phyloP scores from a whole-genome alignment of 164 flowering plant species.

The Vitis labrusca region DNA sequence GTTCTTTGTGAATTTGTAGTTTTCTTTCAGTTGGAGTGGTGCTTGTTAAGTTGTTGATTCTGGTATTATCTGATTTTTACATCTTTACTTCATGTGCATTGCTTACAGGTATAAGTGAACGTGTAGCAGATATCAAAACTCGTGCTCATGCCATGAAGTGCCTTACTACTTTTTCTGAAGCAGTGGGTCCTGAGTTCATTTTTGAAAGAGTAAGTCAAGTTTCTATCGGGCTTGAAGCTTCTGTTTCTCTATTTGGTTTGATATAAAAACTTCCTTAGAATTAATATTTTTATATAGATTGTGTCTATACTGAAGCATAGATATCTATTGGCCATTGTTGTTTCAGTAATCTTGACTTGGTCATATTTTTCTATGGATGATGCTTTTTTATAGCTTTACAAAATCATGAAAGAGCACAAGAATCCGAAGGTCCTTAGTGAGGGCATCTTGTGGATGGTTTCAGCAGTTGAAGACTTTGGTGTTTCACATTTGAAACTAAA shows the following conservation, averaged over 20 bases:
- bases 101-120: conserved; percentile 73
- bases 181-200: conserved; percentile 95
- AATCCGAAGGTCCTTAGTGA: conserved; percentile 99
- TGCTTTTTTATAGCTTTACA: conserved; percentile 62
- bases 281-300: too few relatives aligned
- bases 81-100: conserved; percentile 1
- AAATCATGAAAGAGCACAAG: conserved; percentile 98
- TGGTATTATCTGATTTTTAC: background rate
- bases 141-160: conserved; percentile 96
- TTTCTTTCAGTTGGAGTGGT: background rate
- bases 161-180: conserved; percentile 87
- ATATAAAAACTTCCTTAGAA: background rate
- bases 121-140: conserved; percentile 97
- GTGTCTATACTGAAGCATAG: background rate
- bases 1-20: background rate
- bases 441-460: conserved; percentile 93
- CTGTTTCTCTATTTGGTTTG: background rate
- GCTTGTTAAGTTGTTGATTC: background rate
- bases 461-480: conserved; percentile 96
- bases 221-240: background rate
- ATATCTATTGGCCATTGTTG: background rate
- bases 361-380: background rate
- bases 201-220: conserved; percentile 80
- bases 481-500: conserved; percentile 80
- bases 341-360: background rate